Base-by-base conservation (phyloP, 805 yeast genomes). In the Lachancea kluyveri region DNA sequence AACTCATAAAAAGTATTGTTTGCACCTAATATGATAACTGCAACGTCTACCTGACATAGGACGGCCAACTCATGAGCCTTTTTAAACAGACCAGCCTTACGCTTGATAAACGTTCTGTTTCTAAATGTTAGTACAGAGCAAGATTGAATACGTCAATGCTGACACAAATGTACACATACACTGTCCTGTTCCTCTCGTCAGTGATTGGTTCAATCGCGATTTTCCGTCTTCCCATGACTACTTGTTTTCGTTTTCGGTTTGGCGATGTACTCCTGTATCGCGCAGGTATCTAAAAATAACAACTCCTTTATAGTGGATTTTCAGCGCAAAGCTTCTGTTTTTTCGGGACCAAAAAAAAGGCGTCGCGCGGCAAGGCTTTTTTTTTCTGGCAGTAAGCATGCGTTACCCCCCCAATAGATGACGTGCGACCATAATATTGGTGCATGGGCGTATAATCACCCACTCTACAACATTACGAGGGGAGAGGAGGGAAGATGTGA, bases 61-160 rank as follows among this genome's bases (percentile, higher is more conserved):
- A 90, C 90, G 1, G 96, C 77, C 34, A 92, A 41, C 40, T 67
- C 72, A 34, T 65, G 70, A 5, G 71, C 71, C 39, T 67, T 67
- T 51, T 83, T 83, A 60, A 92, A 88, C 19, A 90, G 66, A 2
- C 98, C 98, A 0, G 95, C 94, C 57, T 90, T 90, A 35, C 98
- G 73, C 59, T 90, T 90, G 41, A 85, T 85, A 57, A 90, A 92
- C 0, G 98, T 90, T 12, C 48, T 56, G 9, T 60, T 47, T 36
- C 54, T 42, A 21, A 21, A 26, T 23, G 33, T 28, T 28, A 26
- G 21, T 18, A 21, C 17, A 23, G 15, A n/a, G 13, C 16, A n/a
- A n/a, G n/a, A n/a, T n/a, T n/a, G n/a, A n/a, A n/a, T n/a, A n/a
- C n/a, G n/a, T n/a, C n/a, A n/a, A n/a, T n/a, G n/a, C n/a, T n/a